Evolutionary conservation across 441 rosid species (phyloP).

Genomic region (Brassica balearica): DNA sequence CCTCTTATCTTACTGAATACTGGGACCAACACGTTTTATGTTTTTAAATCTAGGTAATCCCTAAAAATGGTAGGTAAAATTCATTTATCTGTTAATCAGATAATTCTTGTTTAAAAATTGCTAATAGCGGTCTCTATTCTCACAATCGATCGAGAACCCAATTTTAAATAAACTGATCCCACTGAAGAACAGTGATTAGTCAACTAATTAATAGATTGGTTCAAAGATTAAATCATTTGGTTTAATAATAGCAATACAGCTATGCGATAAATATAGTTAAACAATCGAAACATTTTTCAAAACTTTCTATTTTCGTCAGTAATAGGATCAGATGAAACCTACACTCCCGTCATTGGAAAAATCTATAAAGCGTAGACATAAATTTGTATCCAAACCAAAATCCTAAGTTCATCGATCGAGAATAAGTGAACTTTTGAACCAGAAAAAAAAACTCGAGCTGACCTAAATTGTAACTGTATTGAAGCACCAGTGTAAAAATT

Average conservation of each 20-base stretch:
- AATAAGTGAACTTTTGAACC: not conserved
- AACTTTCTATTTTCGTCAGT: not conserved
- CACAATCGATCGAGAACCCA: not conserved
- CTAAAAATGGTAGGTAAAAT: not conserved
- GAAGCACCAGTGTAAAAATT: not conserved
- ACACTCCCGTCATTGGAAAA: not conserved
- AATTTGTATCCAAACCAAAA: not conserved
- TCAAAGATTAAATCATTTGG: not conserved
- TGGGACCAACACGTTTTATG: slow-evolving; percentile 27
- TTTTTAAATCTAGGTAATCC: not conserved
- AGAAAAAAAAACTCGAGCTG: not conserved
- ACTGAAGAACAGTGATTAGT: not conserved
- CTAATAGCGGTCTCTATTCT: not conserved
- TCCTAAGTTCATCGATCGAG: not conserved
- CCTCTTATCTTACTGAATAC: slow-evolving; percentile 13
- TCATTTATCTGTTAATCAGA: not conserved
- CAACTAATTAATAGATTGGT: not conserved
- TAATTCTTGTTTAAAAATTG: not conserved
- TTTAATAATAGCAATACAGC: not conserved
- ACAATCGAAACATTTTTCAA: not conserved
- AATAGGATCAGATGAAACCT: not conserved
- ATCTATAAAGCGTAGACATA: not conserved
- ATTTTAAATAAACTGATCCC: not conserved
- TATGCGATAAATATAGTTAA: not conserved
- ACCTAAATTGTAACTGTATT: not conserved